Evolutionary conservation across 2,329 filamentous ascomycete species (phyloP).

Genomic region (Fusarium caatingaense): DNA sequence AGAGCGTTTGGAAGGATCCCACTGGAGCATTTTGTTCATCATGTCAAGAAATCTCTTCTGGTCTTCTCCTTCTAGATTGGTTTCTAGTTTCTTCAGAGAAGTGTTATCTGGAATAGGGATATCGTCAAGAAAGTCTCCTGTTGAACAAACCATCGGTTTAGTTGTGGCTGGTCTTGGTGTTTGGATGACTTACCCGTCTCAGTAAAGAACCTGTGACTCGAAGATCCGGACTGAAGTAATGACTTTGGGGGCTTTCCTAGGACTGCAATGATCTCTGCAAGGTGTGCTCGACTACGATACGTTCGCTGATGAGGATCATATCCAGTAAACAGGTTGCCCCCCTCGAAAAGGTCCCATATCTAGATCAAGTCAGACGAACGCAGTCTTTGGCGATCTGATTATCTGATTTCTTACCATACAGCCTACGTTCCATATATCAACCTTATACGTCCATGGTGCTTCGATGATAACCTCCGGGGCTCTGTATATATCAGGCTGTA

Average conservation of each 20-base stretch:
- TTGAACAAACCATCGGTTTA: not conserved
- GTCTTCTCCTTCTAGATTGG: constrained; percentile 49
- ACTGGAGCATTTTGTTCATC: constrained; percentile 54
- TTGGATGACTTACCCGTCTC: constrained; percentile 46
- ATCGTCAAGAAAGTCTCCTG: constrained; percentile 46
- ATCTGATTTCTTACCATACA: constrained; percentile 57
- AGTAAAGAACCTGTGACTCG: constrained; percentile 54
- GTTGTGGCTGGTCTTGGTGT: not conserved
- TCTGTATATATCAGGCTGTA: constrained; percentile 57
- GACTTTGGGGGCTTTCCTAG: constrained; percentile 56
- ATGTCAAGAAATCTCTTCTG: constrained; percentile 49
- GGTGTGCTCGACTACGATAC: constrained; percentile 59
- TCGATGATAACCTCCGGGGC: constrained; percentile 60
- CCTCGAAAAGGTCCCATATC: constrained; percentile 64
- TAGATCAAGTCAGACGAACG: constrained; percentile 27
- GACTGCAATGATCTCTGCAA: constrained; percentile 60
- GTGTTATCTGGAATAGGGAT: constrained; percentile 36
- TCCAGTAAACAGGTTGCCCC: constrained; percentile 56
- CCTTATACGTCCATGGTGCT: constrained; percentile 57
- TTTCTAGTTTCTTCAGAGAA: constrained; percentile 54
- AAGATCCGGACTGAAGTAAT: constrained; percentile 49
- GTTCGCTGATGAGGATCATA: constrained; percentile 52
- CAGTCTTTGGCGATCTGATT: not conserved
- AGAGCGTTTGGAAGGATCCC: constrained; percentile 48
- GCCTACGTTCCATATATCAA: constrained; percentile 65